Percentiles rank a stretch among this genome's conserved stretches.
These are phyloP conservation scores for Violaceomyces palustris DNA, from an alignment of 1,284 basidiomycete genomes.

Conservation along the genomic window DNA sequence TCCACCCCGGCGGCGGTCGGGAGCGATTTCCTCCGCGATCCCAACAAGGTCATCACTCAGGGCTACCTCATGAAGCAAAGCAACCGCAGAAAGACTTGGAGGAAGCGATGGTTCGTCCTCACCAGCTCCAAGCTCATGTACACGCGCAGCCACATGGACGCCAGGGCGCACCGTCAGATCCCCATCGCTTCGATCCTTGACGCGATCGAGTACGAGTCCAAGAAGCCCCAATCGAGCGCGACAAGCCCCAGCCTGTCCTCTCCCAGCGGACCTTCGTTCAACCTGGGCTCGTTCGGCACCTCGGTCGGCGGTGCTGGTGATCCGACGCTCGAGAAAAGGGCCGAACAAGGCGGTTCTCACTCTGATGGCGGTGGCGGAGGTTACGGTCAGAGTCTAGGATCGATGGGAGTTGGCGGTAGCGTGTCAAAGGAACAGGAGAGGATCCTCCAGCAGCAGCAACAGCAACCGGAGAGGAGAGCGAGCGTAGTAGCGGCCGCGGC, in stretches of 20 bases:
- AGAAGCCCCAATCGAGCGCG: constrained; percentile 37
- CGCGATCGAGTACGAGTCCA: constrained; percentile 71
- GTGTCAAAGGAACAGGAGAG: constrained; percentile 3
- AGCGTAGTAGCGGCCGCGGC: constrained; percentile 30
- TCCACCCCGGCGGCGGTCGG: constrained; percentile 3
- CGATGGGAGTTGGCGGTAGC: constrained; percentile 3
- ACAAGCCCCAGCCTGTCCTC: constrained; percentile 21
- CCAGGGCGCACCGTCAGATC: constrained; percentile 78
- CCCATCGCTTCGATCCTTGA: constrained; percentile 81
- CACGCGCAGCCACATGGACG: constrained; percentile 58
- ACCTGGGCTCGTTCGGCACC: background rate
- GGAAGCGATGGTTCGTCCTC: constrained; percentile 63
- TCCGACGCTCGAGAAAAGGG: background rate
- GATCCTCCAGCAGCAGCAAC: constrained; percentile 2
- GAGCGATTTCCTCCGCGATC: constrained; percentile 30
- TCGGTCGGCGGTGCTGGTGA: background rate
- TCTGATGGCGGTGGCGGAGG: constrained; percentile 1
- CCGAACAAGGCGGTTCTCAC: background rate
- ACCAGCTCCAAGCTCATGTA: constrained; percentile 52
- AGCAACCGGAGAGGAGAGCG: constrained; percentile 18
- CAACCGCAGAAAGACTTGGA: constrained; percentile 84
- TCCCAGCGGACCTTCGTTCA: constrained; percentile 18
- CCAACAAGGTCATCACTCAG: constrained; percentile 53
- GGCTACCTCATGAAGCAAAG: constrained; percentile 98
- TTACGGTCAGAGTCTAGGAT: constrained; percentile 1